Evolutionary conservation across 2,329 filamentous ascomycete genomes (phyloP).

Genomic region (Colletotrichum orchidophilum): DNA sequence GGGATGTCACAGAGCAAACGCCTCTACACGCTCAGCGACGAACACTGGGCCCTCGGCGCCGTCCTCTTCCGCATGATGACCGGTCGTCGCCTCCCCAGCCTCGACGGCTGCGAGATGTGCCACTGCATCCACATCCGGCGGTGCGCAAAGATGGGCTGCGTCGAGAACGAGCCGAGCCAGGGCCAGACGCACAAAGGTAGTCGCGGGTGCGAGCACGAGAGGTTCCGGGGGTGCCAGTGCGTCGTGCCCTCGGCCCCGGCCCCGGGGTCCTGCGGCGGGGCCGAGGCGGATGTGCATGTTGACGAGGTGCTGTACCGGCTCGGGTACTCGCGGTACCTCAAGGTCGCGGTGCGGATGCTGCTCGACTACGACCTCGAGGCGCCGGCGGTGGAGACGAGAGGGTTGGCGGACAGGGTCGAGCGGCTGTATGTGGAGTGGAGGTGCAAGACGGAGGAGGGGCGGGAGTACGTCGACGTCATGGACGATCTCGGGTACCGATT

Average conservation of each 20-base stretch:
- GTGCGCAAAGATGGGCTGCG: conserved; percentile 21
- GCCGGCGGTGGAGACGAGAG: not conserved
- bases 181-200: not conserved
- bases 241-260: not conserved
- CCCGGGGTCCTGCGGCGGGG: not conserved
- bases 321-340: conserved; percentile 41
- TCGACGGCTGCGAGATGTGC: conserved; percentile 40
- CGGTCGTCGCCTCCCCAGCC: conserved; percentile 38
- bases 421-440: conserved; percentile 42
- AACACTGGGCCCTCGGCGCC: conserved; percentile 49
- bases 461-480: conserved; percentile 44
- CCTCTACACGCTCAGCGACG: conserved; percentile 47
- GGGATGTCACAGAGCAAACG: conserved; percentile 38
- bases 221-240: conserved; percentile 31
- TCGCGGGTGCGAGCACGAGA: conserved; percentile 34
- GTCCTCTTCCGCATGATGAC: conserved; percentile 55
- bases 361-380: conserved; percentile 38
- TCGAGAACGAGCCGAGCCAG: conserved; percentile 14
- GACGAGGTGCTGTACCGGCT: conserved; percentile 40
- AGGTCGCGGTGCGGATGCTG: conserved; percentile 37
- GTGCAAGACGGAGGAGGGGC: conserved; percentile 41
- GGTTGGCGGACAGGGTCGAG: conserved; percentile 36
- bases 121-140: conserved; percentile 41
- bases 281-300: conserved; percentile 41
- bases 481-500: conserved; percentile 28